Evolutionary conservation across 768 basidiomycete species (phyloP).

Genomic region (Lepiota venenata): DNA sequence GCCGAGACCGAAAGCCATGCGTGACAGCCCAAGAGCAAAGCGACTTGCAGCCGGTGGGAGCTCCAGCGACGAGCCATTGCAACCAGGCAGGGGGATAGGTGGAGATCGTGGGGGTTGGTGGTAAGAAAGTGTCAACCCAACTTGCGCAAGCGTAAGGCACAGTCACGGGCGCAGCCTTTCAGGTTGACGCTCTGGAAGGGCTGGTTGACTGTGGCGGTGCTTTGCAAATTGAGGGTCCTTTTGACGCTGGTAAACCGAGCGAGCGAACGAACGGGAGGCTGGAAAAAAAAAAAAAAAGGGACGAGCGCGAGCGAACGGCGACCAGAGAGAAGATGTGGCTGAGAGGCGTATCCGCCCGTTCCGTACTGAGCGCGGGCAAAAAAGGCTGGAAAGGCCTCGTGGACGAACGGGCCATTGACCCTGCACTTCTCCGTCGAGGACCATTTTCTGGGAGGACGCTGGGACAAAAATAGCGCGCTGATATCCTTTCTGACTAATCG

Average conservation of each 20-base stretch:
- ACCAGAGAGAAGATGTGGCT: too few species aligned
- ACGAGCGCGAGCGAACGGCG: too few species aligned
- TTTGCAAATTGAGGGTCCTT: not conserved
- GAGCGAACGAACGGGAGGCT: not conserved
- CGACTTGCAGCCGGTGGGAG: not conserved
- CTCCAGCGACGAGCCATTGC: slow-evolving; percentile 1
- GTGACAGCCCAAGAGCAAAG: not conserved
- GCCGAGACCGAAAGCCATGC: not conserved
- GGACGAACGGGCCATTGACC: not conserved
- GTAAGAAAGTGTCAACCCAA: not conserved
- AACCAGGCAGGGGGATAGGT: not conserved
- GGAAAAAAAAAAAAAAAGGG: too few species aligned
- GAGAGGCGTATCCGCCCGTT: too few species aligned
- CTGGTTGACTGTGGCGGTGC: not conserved
- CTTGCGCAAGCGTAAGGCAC: not conserved
- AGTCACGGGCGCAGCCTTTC: slow-evolving; percentile 1
- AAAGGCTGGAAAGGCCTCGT: not conserved
- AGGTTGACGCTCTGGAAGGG: not conserved
- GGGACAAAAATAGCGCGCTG: not conserved
- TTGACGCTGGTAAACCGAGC: too few species aligned
- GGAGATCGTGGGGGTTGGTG: not conserved
- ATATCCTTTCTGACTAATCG: not conserved
- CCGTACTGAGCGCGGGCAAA: slow-evolving; percentile 5
- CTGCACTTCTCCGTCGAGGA: slow-evolving; percentile 3
- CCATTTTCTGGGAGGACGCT: not conserved